These are phyloP conservation scores for Paramyrothecium roridum DNA, from an alignment of 2,329 filamentous ascomycete species.

Conservation along the genomic window DNA sequence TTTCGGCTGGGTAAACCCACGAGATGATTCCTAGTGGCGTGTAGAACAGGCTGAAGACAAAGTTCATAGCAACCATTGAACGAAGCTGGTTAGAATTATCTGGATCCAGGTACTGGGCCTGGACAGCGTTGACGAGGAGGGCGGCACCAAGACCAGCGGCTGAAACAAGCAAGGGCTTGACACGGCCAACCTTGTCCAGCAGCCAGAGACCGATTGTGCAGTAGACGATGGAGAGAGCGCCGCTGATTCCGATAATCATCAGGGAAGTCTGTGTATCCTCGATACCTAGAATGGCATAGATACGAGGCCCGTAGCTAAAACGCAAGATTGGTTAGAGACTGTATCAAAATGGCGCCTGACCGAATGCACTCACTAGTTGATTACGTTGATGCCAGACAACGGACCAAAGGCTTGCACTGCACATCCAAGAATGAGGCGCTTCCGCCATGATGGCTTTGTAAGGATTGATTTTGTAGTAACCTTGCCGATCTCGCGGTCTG, in stretches of 20 bases:
- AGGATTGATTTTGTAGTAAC: slow-evolving; percentile 39
- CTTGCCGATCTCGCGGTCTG: slow-evolving; percentile 28
- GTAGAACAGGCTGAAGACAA: slow-evolving; percentile 27
- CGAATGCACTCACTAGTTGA: slow-evolving; percentile 14
- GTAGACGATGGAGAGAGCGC: slow-evolving; percentile 44
- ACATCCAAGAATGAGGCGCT: slow-evolving; percentile 41
- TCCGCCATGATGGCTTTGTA: slow-evolving; percentile 38
- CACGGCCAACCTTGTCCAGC: slow-evolving; percentile 42
- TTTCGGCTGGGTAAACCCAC: slow-evolving; percentile 35
- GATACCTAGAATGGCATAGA: slow-evolving; percentile 42
- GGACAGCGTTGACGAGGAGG: slow-evolving; percentile 23
- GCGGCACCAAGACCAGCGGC: slow-evolving; percentile 22
- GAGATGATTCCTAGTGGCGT: slow-evolving; percentile 38
- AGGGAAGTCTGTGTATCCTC: slow-evolving; percentile 36
- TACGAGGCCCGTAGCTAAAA: slow-evolving; percentile 22
- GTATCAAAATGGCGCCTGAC: background rate
- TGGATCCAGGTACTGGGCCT: slow-evolving; percentile 19
- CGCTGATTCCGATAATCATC: slow-evolving; percentile 48
- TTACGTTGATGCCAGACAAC: slow-evolving; percentile 36
- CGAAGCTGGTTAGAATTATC: slow-evolving; percentile 20
- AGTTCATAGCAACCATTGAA: slow-evolving; percentile 27
- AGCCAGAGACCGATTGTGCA: slow-evolving; percentile 41
- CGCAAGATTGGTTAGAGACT: slow-evolving; percentile 3
- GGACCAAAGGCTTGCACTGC: slow-evolving; percentile 46
- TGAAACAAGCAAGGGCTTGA: slow-evolving; percentile 43